These are phyloP conservation scores for Ilex asprella DNA, from an alignment of 257 asterid species.

Conservation along the genomic window DNA sequence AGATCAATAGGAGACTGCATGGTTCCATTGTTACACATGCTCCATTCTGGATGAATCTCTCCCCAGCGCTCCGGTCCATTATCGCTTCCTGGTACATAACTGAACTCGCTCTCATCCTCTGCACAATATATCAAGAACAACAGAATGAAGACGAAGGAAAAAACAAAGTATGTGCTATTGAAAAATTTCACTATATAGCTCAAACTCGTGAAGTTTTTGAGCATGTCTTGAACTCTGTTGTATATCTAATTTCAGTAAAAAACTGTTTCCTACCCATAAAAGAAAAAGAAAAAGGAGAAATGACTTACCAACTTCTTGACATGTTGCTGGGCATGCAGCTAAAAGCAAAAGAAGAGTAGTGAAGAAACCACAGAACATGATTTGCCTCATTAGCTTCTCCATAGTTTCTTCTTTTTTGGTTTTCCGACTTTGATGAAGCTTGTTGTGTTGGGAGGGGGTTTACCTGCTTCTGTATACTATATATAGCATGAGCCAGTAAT, in stretches of 20 bases:
- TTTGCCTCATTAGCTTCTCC: constrained; percentile 4
- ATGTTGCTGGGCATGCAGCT: constrained; percentile 20
- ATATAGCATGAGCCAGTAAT: too few relatives aligned
- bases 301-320: constrained; percentile 50
- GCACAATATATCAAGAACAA: neutral
- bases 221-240: too few relatives aligned
- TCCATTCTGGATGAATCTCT: constrained; percentile 56
- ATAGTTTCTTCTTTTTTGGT: neutral
- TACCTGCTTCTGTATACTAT: too few relatives aligned
- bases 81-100: constrained; percentile 37
- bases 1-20: constrained; percentile 81
- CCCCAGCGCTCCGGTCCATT: constrained; percentile 78
- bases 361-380: constrained; percentile 12
- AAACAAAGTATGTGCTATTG: neutral
- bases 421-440: too few relatives aligned
- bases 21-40: constrained; percentile 35
- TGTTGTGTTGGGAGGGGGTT: too few relatives aligned
- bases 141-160: neutral
- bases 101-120: constrained; percentile 71
- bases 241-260: too few relatives aligned
- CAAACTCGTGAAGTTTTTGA: too few relatives aligned
- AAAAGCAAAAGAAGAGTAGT: constrained; percentile 21
- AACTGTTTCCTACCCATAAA: too few relatives aligned
- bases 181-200: neutral
- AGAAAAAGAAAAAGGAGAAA: neutral